Percentiles rank a stretch among this genome's conserved stretches.
Evolutionary conservation across 2,329 filamentous ascomycete species (phyloP).

Genomic region (Cordyceps cicadae): DNA sequence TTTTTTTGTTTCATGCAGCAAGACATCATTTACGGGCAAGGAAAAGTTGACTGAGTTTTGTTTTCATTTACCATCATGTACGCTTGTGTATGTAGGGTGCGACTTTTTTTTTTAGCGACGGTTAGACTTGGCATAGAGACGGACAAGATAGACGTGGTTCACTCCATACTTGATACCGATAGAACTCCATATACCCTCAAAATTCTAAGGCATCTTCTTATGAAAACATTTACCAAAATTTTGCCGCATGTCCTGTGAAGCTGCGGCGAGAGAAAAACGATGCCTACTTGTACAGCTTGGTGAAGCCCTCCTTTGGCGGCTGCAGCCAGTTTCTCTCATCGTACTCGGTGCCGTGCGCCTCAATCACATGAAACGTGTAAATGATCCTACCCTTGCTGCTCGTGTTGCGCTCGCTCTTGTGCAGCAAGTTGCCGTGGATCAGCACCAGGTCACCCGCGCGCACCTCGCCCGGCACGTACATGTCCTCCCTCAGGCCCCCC

Average conservation of each 20-base stretch:
- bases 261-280: background rate
- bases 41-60: background rate
- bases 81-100: background rate
- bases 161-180: constrained; percentile 5
- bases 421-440: constrained; percentile 91
- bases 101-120: background rate
- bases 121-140: constrained; percentile 17
- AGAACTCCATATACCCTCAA: constrained; percentile 3
- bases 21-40: background rate
- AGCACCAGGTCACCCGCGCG: constrained; percentile 85
- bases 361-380: constrained; percentile 96
- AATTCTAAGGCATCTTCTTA: background rate
- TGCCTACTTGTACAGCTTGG: constrained; percentile 44
- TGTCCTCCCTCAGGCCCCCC: constrained; percentile 35
- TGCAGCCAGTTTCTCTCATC: constrained; percentile 91
- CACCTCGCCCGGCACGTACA: constrained; percentile 76
- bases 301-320: constrained; percentile 72
- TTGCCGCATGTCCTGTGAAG: too few species aligned
- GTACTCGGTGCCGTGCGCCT: constrained; percentile 65
- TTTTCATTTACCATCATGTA: background rate
- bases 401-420: constrained; percentile 91
- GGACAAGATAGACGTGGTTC: constrained; percentile 8
- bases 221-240: background rate
- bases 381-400: constrained; percentile 84
- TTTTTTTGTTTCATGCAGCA: background rate